Percentiles rank a stretch among this genome's conserved stretches.
phyloP scores from a whole-genome alignment of 2,329 filamentous ascomycete species.

The Fusarium sp. region DNA sequence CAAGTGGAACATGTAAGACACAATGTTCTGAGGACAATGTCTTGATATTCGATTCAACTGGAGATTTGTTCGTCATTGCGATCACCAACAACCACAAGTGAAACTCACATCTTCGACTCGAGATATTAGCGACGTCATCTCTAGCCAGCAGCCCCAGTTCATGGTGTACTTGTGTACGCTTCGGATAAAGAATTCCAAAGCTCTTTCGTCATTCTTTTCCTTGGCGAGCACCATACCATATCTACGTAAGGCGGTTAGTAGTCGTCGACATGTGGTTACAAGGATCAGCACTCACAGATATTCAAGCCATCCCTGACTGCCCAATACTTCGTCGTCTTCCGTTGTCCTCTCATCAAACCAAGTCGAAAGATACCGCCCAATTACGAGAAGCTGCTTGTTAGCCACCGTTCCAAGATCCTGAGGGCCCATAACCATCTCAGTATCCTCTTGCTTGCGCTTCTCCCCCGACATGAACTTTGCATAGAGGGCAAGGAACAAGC shows the following conservation, averaged over 20 bases:
- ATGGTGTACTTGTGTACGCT: conserved; percentile 92
- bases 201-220: conserved; percentile 88
- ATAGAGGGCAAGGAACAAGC: conserved; percentile 91
- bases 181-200: conserved; percentile 86
- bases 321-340: conserved; percentile 68
- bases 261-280: background rate
- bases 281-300: conserved; percentile 68
- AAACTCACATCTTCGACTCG: conserved; percentile 82
- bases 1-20: conserved; percentile 94
- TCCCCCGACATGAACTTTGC: conserved; percentile 94
- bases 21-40: conserved; percentile 87
- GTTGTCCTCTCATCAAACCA: conserved; percentile 79
- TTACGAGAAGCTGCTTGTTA: conserved; percentile 85
- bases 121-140: conserved; percentile 84
- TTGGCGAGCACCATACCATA: conserved; percentile 93
- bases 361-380: conserved; percentile 80
- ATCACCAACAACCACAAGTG: conserved; percentile 37
- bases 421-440: conserved; percentile 96
- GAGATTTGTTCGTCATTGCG: conserved; percentile 20
- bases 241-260: conserved; percentile 48
- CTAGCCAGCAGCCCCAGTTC: conserved; percentile 98
- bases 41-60: conserved; percentile 79
- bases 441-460: conserved; percentile 95
- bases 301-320: conserved; percentile 92
- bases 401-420: conserved; percentile 85